A percentile compares a stretch with the other conserved stretches of the same genome.
These are phyloP conservation scores for Alternaria viburni DNA, from an alignment of 2,329 filamentous ascomycete species.

Conservation along the genomic window DNA sequence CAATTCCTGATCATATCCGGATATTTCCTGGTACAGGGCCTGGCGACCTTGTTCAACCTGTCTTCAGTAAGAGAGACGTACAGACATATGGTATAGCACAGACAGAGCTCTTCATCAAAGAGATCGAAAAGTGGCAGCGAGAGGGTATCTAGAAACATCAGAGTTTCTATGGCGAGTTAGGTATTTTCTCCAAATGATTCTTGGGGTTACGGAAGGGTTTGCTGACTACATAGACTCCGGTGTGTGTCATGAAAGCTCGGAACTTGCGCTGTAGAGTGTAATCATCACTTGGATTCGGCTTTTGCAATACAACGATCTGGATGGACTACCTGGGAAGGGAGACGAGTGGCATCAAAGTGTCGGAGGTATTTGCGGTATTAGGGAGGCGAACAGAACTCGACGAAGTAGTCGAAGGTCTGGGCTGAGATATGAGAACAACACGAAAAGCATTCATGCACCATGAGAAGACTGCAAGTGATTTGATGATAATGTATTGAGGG, in stretches of 20 bases:
- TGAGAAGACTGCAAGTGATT: neutral
- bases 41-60: fast-evolving
- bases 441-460: neutral
- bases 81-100: neutral
- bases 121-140: neutral
- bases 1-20: neutral
- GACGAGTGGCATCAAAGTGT: neutral
- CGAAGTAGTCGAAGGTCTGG: neutral
- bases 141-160: neutral
- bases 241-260: neutral
- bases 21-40: neutral
- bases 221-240: neutral
- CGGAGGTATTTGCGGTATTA: neutral
- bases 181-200: neutral
- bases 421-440: neutral
- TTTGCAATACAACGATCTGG: neutral
- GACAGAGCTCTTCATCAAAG: fast-evolving
- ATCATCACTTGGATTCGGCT: neutral
- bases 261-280: neutral
- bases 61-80: fast-evolving
- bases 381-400: neutral
- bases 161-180: no score
- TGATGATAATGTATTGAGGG: neutral
- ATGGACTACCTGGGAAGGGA: neutral
- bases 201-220: neutral